These are phyloP conservation scores for Yamadazyma siamensis DNA, from an alignment of 1,139 yeast species.

Conservation along the genomic window DNA sequence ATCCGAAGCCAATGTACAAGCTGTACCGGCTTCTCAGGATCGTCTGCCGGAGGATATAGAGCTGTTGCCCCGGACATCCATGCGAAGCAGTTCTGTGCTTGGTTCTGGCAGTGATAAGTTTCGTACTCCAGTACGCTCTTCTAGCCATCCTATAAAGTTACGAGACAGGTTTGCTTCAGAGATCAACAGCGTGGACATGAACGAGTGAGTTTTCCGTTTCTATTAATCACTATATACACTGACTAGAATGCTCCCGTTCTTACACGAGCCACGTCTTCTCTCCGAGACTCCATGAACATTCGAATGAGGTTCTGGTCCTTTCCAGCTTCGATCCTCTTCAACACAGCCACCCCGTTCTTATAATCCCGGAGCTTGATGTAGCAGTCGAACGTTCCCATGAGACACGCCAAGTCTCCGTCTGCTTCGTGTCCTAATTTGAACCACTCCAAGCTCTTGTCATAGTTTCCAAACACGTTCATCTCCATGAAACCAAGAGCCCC, in stretches of 20 bases:
- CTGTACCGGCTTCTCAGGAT: no score
- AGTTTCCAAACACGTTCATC: conserved; percentile 59
- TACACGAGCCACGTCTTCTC: conserved; percentile 16
- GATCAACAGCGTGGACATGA: conserved; percentile 8
- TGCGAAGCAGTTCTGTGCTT: conserved; percentile 31
- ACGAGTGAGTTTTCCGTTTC: no score
- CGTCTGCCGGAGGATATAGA: no score
- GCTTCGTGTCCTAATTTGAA: conserved; percentile 75
- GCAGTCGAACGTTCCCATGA: conserved; percentile 73
- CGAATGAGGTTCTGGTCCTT: no score
- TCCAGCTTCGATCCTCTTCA: no score
- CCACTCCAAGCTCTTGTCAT: conserved; percentile 70
- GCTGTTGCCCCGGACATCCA: no score
- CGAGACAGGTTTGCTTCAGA: conserved; percentile 30
- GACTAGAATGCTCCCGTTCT: no score
- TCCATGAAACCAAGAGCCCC: conserved; percentile 76
- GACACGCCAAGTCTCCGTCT: conserved; percentile 53
- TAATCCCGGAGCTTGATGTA: conserved; percentile 26
- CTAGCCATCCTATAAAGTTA: conserved; percentile 34
- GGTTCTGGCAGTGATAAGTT: conserved; percentile 4
- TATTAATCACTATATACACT: no score
- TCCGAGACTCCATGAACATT: conserved; percentile 32
- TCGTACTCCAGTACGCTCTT: conserved; percentile 19
- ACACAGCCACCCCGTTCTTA: conserved; percentile 19
- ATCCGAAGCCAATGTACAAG: no score